phyloP scores from a whole-genome alignment of 352 stramenopile species.

The Pythium aquatile region DNA sequence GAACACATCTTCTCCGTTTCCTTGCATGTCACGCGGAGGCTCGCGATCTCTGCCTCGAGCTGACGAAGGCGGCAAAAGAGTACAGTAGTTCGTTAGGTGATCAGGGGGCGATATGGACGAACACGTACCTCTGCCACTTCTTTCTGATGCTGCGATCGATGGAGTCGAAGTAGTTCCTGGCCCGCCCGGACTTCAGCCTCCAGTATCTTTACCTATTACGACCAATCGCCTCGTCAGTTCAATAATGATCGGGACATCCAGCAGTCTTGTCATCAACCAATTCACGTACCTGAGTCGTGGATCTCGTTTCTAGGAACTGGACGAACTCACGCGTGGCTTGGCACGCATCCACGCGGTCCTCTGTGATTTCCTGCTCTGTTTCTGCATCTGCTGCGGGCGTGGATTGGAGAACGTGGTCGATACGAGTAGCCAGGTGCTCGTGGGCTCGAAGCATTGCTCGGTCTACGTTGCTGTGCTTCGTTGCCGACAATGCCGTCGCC shows the following conservation, averaged over 20 bases:
- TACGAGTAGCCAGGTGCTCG: background rate
- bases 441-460: constrained; percentile 8
- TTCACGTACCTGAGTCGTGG: constrained; percentile 13
- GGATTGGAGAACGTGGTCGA: background rate
- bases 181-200: constrained; percentile 59
- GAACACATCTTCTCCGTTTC: constrained; percentile 50
- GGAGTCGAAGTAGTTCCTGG: constrained; percentile 55
- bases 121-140: constrained; percentile 37
- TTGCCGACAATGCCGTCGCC: constrained; percentile 5
- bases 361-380: background rate
- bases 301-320: constrained; percentile 21
- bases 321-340: constrained; percentile 25
- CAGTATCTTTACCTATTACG: constrained; percentile 41
- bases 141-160: constrained; percentile 53
- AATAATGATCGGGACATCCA: too few species aligned
- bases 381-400: background rate
- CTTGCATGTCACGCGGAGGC: constrained; percentile 33
- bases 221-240: too few species aligned
- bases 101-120: background rate
- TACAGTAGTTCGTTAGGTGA: too few species aligned
- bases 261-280: background rate
- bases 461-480: constrained; percentile 4
- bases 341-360: too few species aligned
- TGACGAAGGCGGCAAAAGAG: constrained; percentile 8
- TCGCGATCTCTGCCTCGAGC: constrained; percentile 52